Percentiles rank a stretch among this genome's conserved stretches.
phyloP scores from a whole-genome alignment of 345 rosid species.

The Brassica incana region DNA sequence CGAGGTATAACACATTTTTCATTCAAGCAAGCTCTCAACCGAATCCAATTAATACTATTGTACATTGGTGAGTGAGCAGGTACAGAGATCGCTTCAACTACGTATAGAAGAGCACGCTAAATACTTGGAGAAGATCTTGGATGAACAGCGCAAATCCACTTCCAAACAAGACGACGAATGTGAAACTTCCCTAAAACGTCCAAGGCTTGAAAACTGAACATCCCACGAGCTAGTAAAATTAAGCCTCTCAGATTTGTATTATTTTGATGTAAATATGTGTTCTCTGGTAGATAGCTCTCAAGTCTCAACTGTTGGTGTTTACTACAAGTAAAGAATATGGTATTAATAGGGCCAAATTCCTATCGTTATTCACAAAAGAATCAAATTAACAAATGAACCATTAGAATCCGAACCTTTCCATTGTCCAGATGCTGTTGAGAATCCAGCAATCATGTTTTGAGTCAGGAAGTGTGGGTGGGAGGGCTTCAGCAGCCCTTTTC shows the following conservation, averaged over 20 bases:
- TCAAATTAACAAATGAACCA: background rate
- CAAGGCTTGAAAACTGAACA: conserved; percentile 12
- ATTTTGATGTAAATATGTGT: background rate
- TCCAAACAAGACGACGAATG: conserved; percentile 24
- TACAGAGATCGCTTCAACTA: conserved; percentile 72
- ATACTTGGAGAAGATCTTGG: conserved; percentile 80
- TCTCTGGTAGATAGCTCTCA: background rate
- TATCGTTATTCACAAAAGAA: too few species aligned
- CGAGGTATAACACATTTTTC: conserved; percentile 50
- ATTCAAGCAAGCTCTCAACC: background rate
- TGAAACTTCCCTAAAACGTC: conserved; percentile 46
- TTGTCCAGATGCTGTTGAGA: too few species aligned
- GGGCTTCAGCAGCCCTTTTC: conserved; percentile 72
- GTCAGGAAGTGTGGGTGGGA: too few species aligned
- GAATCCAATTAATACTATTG: background rate
- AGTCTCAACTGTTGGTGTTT: background rate
- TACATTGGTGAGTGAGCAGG: conserved; percentile 45
- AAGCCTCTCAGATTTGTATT: background rate
- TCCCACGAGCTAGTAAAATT: background rate
- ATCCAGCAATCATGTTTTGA: too few species aligned
- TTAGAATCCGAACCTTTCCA: background rate
- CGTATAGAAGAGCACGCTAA: conserved; percentile 90
- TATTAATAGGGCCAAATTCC: background rate
- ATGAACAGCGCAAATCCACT: conserved; percentile 69
- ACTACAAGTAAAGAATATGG: background rate